Conservation (phyloP, 2,329 filamentous ascomycete species). For the Neopestalotiopsis clavispora region DNA sequence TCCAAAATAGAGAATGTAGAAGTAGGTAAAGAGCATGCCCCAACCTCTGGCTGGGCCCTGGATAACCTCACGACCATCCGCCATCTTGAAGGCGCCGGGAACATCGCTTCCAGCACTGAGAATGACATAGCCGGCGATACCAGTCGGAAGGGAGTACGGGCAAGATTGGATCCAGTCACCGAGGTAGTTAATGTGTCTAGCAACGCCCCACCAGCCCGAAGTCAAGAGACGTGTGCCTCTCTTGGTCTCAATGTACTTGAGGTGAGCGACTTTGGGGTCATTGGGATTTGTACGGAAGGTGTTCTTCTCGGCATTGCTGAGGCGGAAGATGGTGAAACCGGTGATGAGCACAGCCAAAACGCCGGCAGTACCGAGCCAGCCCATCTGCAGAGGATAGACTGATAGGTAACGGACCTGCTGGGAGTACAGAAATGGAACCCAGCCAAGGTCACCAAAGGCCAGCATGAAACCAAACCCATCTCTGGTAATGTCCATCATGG, state of each 20-base stretch:
- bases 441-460: slow-evolving; percentile 87
- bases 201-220: slow-evolving; percentile 91
- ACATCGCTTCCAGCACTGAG: slow-evolving; percentile 57
- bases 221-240: slow-evolving; percentile 80
- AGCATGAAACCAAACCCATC: slow-evolving; percentile 98
- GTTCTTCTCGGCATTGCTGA: slow-evolving; percentile 96
- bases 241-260: slow-evolving; percentile 85
- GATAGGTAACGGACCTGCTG: slow-evolving; percentile 85
- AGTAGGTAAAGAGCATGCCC: slow-evolving; percentile 90
- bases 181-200: slow-evolving; percentile 93
- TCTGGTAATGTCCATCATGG: slow-evolving; percentile 91
- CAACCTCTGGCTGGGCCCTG: slow-evolving; percentile 78
- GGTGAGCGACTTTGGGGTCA: slow-evolving; percentile 77
- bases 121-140: slow-evolving; percentile 80
- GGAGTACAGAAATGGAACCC: slow-evolving; percentile 90
- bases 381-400: slow-evolving; percentile 80
- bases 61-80: slow-evolving; percentile 68
- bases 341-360: slow-evolving; percentile 70
- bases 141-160: slow-evolving; percentile 88
- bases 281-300: slow-evolving; percentile 86
- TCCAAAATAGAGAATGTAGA: slow-evolving; percentile 92
- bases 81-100: slow-evolving; percentile 59
- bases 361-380: slow-evolving; percentile 65
- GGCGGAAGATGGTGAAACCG: slow-evolving; percentile 92
- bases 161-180: slow-evolving; percentile 95